phyloP scores from a whole-genome alignment of 169 alveolate species.

The Plasmodium vivax region DNA sequence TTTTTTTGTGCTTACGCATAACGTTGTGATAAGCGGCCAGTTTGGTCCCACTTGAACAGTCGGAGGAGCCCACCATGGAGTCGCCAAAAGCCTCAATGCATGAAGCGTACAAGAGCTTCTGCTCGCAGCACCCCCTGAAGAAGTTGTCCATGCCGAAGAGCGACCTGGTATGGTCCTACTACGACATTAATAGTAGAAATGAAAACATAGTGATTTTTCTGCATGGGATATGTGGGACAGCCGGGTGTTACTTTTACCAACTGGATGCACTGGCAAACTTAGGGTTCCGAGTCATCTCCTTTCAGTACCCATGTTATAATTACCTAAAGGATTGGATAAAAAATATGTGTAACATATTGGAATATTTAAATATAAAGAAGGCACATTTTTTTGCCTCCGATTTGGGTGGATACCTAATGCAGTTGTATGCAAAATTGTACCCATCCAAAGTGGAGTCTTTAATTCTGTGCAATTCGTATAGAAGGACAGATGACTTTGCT shows the following conservation, averaged over 20 bases:
- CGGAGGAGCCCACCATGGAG: not conserved
- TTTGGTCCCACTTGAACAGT: not conserved
- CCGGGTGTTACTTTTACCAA: slow-evolving; percentile 84
- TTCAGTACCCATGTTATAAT: slow-evolving; percentile 84
- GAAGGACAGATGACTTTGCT: slow-evolving; percentile 84
- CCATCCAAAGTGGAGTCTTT: slow-evolving; percentile 78
- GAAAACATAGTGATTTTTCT: slow-evolving; percentile 76
- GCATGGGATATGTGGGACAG: slow-evolving; percentile 88
- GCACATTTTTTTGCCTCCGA: slow-evolving; percentile 85
- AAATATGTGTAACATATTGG: slow-evolving; percentile 81
- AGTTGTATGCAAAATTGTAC: slow-evolving; percentile 80
- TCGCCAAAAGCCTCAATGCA: slow-evolving; percentile 76
- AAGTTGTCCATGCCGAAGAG: slow-evolving; percentile 83
- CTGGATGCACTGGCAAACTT: slow-evolving; percentile 74
- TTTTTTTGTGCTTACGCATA: not conserved
- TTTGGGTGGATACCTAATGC: slow-evolving; percentile 84
- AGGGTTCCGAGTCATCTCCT: slow-evolving; percentile 84
- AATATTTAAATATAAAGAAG: slow-evolving; percentile 79
- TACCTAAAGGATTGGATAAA: slow-evolving; percentile 82
- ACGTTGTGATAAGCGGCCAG: not conserved
- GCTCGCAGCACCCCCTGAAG: slow-evolving; percentile 78
- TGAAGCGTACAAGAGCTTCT: slow-evolving; percentile 79
- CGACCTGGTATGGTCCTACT: slow-evolving; percentile 84
- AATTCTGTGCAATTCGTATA: slow-evolving; percentile 81
- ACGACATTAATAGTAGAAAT: slow-evolving; percentile 72